A percentile compares a stretch with the other conserved stretches of the same genome.
Evolutionary conservation across 768 basidiomycete genomes (phyloP).

Genomic region (Agrocybe pediades): DNA sequence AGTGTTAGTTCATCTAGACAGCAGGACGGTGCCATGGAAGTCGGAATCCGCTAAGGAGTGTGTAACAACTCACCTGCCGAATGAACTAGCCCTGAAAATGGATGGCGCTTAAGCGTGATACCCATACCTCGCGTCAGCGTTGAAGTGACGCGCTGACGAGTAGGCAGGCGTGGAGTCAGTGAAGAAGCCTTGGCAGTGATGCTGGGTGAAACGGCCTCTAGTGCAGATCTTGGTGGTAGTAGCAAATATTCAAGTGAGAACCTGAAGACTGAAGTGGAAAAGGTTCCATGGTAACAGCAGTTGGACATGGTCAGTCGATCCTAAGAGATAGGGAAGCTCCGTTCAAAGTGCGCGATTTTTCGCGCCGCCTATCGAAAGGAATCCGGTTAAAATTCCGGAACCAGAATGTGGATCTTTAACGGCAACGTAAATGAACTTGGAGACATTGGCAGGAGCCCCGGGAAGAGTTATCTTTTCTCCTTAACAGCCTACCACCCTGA

Average conservation of each 20-base stretch:
- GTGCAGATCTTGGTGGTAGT: conserved; percentile 89
- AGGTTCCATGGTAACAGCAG: conserved; percentile 87
- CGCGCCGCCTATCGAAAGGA: conserved; percentile 73
- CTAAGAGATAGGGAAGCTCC: conserved; percentile 78
- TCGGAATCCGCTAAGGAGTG: conserved; percentile 18
- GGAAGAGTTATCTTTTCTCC: conserved; percentile 82
- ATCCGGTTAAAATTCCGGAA: conserved; percentile 79
- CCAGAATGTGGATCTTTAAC: conserved; percentile 71
- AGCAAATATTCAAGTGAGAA: conserved; percentile 88
- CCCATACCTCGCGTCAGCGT: conserved; percentile 81
- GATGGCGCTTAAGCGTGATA: conserved; percentile 87
- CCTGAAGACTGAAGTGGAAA: conserved; percentile 89
- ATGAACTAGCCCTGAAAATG: conserved; percentile 91
- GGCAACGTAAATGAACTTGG: conserved; percentile 71
- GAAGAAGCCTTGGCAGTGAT: conserved; percentile 80
- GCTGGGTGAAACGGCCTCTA: conserved; percentile 63
- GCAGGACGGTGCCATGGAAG: conserved; percentile 18
- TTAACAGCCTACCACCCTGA: conserved; percentile 73
- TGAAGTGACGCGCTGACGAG: conserved; percentile 72
- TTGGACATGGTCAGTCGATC: conserved; percentile 87
- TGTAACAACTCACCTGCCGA: conserved; percentile 83
- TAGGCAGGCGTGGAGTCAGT: conserved; percentile 78
- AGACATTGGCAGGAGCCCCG: conserved; percentile 66
- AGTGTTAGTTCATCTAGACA: conserved; percentile 81
- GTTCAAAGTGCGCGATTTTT: conserved; percentile 68